A percentile compares a stretch with the other conserved stretches of the same genome.
Evolutionary conservation across 2,329 filamentous ascomycete species (phyloP).

Genomic region (Tolypocladium ovalisporum): DNA sequence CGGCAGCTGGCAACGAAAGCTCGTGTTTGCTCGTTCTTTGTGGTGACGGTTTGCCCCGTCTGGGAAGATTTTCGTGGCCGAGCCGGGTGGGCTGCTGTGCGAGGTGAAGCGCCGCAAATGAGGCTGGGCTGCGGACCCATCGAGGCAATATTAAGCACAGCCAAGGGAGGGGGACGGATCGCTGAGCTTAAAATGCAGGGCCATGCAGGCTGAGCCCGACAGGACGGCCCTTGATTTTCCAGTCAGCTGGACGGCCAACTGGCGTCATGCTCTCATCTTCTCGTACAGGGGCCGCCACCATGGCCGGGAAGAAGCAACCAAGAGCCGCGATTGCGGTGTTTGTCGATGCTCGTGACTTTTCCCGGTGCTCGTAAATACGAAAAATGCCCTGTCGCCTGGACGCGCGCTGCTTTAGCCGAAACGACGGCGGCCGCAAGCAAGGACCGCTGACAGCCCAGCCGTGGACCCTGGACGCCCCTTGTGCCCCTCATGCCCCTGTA

Average conservation of each 20-base stretch:
- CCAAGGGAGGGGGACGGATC: not conserved
- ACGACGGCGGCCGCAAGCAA: not conserved
- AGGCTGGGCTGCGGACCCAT: not conserved
- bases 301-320: not conserved
- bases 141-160: not conserved
- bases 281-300: not conserved
- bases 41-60: not conserved
- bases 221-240: not conserved
- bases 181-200: not conserved
- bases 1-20: not conserved
- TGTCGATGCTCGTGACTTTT: not conserved
- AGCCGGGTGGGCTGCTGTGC: too few relatives aligned
- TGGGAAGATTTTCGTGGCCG: too few relatives aligned
- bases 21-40: not conserved
- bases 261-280: not conserved
- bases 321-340: not conserved
- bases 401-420: not conserved
- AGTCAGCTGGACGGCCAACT: not conserved
- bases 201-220: not conserved
- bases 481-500: not conserved
- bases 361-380: not conserved
- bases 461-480: not conserved
- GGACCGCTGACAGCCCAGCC: not conserved
- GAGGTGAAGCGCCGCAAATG: too few relatives aligned
- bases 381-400: not conserved